Evolutionary conservation across 2,329 filamentous ascomycete species (phyloP).

Genomic region (Dothidotthia symphoricarpi): DNA sequence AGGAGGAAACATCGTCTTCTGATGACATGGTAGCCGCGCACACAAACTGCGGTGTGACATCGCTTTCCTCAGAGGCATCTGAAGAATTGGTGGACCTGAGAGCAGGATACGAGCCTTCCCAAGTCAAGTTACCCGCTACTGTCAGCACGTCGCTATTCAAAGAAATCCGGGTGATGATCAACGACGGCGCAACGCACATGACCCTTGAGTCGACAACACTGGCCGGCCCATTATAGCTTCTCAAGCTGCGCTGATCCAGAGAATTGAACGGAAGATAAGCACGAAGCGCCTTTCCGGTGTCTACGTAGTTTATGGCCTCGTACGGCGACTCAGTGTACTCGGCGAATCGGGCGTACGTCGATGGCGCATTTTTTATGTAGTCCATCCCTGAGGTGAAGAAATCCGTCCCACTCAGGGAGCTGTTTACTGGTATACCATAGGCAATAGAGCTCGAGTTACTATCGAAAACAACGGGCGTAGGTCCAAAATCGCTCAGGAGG

Average conservation of each 20-base stretch:
- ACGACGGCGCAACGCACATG: background rate
- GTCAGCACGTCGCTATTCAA: too few species aligned
- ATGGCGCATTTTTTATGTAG: background rate
- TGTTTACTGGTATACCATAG: too few species aligned
- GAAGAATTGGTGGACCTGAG: too few species aligned
- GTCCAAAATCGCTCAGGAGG: background rate
- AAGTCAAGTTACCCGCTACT: too few species aligned
- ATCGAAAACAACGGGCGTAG: background rate
- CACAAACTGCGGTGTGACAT: too few species aligned
- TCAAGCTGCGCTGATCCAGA: background rate
- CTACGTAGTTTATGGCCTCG: background rate
- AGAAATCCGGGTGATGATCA: background rate
- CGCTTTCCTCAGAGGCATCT: too few species aligned
- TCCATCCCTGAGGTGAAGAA: background rate
- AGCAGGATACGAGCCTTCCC: too few species aligned
- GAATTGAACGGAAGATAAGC: slow-evolving; percentile 1
- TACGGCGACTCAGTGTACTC: background rate
- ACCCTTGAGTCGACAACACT: slow-evolving; percentile 1
- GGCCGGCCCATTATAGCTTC: background rate
- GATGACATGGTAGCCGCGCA: too few species aligned
- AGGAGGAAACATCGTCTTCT: too few species aligned
- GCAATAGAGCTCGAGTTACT: too few species aligned
- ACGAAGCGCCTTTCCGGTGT: slow-evolving; percentile 1
- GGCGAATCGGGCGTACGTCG: slow-evolving; percentile 3
- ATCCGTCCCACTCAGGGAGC: too few species aligned